A percentile compares a stretch with the other conserved stretches of the same genome.
These are phyloP conservation scores for Neonectria magnoliae DNA, from an alignment of 2,329 filamentous ascomycete species.

Conservation along the genomic window DNA sequence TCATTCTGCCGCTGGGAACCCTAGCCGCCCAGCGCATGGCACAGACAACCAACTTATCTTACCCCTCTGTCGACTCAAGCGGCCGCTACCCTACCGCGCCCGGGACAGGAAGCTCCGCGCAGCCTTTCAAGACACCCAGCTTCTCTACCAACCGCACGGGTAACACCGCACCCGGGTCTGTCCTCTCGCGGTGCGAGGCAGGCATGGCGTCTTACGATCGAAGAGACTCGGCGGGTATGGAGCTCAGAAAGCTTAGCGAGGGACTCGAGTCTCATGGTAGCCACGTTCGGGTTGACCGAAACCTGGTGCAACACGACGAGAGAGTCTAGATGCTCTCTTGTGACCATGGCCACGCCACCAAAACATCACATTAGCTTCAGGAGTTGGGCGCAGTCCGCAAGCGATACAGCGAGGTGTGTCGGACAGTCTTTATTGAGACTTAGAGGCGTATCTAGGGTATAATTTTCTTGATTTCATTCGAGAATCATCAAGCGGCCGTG, in stretches of 20 bases:
- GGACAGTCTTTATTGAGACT: slow-evolving; percentile 20
- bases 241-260: slow-evolving; percentile 46
- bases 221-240: slow-evolving; percentile 44
- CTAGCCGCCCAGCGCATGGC: slow-evolving; percentile 61
- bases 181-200: slow-evolving; percentile 42
- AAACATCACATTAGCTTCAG: slow-evolving; percentile 16
- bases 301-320: slow-evolving; percentile 47
- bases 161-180: slow-evolving; percentile 31
- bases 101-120: slow-evolving; percentile 25
- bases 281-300: slow-evolving; percentile 44
- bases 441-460: neutral
- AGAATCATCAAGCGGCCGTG: neutral
- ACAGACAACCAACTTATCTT: slow-evolving; percentile 34
- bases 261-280: slow-evolving; percentile 23
- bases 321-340: slow-evolving; percentile 34
- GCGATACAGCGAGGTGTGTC: slow-evolving; percentile 31
- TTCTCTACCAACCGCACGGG: slow-evolving; percentile 29
- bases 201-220: slow-evolving; percentile 26
- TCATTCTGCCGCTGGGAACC: slow-evolving; percentile 63
- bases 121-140: slow-evolving; percentile 38
- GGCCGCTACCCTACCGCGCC: slow-evolving; percentile 26
- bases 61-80: slow-evolving; percentile 31
- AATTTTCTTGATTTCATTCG: slow-evolving; percentile 4
- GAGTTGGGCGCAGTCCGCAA: slow-evolving; percentile 11
- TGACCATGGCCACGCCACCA: slow-evolving; percentile 12